phyloP scores from a whole-genome alignment of 2,329 filamentous ascomycete species.

The Cytospora schulzeri region DNA sequence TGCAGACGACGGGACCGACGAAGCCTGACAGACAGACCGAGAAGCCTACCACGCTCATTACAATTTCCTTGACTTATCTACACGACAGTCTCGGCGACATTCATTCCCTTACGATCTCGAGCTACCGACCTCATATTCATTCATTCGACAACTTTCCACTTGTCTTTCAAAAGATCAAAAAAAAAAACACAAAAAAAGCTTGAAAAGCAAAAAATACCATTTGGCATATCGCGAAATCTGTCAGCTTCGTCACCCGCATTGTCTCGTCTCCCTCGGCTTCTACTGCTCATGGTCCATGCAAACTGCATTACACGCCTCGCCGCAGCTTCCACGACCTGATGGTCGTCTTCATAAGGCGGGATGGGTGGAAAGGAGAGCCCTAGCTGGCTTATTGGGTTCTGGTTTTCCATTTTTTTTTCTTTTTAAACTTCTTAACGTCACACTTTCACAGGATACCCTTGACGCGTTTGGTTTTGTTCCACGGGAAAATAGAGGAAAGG shows the following conservation, averaged over 20 bases:
- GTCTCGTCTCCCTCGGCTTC: slow-evolving; percentile 7
- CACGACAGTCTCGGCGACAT: slow-evolving; percentile 28
- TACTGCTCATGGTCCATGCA: background rate
- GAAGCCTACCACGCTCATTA: slow-evolving; percentile 27
- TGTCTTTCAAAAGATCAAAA: slow-evolving; percentile 10
- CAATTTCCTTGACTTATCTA: slow-evolving; percentile 15
- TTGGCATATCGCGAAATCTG: slow-evolving; percentile 21
- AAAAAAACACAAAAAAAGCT: slow-evolving; percentile 25
- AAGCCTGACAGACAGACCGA: slow-evolving; percentile 21
- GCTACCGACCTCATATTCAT: slow-evolving; percentile 36
- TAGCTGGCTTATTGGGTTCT: background rate
- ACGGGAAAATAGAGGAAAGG: slow-evolving; percentile 12
- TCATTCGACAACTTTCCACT: slow-evolving; percentile 32
- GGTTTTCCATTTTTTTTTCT: background rate
- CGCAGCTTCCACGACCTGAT: background rate
- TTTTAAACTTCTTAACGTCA: slow-evolving; percentile 15
- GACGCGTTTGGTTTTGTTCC: slow-evolving; percentile 27
- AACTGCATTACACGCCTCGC: background rate
- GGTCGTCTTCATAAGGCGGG: background rate
- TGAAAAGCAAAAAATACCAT: slow-evolving; percentile 20
- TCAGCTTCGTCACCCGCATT: slow-evolving; percentile 9
- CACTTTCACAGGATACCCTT: slow-evolving; percentile 28
- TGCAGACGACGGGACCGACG: slow-evolving; percentile 8
- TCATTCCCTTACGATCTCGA: slow-evolving; percentile 27
- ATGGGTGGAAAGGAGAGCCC: background rate